Evolutionary conservation across 176 grass and related monocot species (phyloP).

Genomic region (Saccharum spontaneum): DNA sequence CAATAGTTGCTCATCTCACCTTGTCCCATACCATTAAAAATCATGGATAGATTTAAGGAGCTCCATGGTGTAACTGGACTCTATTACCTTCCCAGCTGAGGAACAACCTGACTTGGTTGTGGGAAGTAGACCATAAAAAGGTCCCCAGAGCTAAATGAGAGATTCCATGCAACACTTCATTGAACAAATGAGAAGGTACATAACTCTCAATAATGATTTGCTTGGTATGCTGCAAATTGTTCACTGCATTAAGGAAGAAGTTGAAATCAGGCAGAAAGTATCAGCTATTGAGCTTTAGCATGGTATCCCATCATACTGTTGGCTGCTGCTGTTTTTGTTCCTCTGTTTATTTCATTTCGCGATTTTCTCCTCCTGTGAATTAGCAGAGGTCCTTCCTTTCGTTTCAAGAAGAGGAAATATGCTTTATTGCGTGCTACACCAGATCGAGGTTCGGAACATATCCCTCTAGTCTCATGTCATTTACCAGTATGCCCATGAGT

Average conservation of each 20-base stretch:
- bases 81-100: background rate
- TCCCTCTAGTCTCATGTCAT: slow-evolving; percentile 71
- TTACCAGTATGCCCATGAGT: slow-evolving; percentile 53
- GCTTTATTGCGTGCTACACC: slow-evolving; percentile 27
- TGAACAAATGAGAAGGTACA: background rate
- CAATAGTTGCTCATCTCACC: background rate
- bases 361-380: background rate
- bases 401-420: background rate
- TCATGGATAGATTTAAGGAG: background rate
- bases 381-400: background rate
- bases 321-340: background rate
- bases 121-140: background rate
- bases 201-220: background rate
- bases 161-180: background rate
- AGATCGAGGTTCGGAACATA: slow-evolving; percentile 63
- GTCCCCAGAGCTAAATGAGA: background rate
- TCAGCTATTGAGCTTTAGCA: background rate
- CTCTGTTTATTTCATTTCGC: background rate
- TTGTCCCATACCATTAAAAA: background rate
- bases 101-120: background rate
- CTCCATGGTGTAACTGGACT: background rate
- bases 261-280: background rate
- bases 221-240: background rate
- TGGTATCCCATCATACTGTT: no score
- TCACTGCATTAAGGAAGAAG: background rate